These are phyloP conservation scores for Emergomyces pasteurianus DNA, from an alignment of 2,329 filamentous ascomycete species.

Conservation along the genomic window DNA sequence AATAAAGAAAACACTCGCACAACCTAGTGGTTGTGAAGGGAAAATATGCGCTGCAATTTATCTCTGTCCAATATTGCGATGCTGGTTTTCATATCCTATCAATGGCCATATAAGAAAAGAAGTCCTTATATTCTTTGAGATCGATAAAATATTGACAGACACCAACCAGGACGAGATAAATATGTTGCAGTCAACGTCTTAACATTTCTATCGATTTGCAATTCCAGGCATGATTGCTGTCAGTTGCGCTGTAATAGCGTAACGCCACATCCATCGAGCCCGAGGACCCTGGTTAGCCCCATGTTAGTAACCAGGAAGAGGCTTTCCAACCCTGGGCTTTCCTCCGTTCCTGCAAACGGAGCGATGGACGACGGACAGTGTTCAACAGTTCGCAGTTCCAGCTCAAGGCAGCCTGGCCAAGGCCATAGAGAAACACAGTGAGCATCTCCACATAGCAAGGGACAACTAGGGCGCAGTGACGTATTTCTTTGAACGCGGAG, in stretches of 20 bases:
- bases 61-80: not conserved
- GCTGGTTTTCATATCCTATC: not conserved
- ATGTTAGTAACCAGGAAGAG: not conserved
- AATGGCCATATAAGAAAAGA: not conserved
- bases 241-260: not conserved
- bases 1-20: too few relatives aligned
- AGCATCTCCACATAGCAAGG: not conserved
- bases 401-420: not conserved
- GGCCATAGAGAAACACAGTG: too few relatives aligned
- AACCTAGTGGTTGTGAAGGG: not conserved
- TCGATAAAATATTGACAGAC: not conserved
- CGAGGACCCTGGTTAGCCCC: not conserved
- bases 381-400: not conserved
- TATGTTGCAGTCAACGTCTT: too few relatives aligned
- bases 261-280: not conserved
- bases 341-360: not conserved
- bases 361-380: not conserved
- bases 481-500: not conserved
- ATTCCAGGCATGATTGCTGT: not conserved
- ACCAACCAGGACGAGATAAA: too few relatives aligned
- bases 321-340: not conserved
- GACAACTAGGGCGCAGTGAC: not conserved
- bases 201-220: too few relatives aligned
- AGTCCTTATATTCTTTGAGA: not conserved
- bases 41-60: not conserved